Base-by-base conservation (phyloP, 2,329 filamentous ascomycete genomes). In the Verticillium klebahnii region DNA sequence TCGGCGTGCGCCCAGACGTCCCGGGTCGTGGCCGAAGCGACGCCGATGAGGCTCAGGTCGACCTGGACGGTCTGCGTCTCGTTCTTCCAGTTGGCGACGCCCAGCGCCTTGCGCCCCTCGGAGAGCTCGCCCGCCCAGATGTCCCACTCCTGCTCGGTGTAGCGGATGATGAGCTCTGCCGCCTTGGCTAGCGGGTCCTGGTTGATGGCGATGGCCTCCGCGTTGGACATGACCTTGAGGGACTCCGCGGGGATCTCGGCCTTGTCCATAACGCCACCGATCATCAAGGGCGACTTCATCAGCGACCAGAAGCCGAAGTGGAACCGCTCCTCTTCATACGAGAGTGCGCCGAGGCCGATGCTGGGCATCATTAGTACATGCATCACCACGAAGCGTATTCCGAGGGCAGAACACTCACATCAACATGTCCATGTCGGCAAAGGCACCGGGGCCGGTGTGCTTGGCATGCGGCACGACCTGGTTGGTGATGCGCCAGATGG, bases 191-290 rank as follows among this genome's bases (percentile, higher is more conserved):
- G 70, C 0, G 78, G 63, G 66, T 87, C 85, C 65, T 87, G 84
- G 66, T 87, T 87, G 67, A 85, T 82, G 0, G 79, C 79, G 29
- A 88, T 82, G 25, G 85, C 78, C 60, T 85, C 83, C 31, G 77
- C 73, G 69, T 86, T 86, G 1, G 73, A 74, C 56, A 83, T 68
- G 17, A 82, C 72, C 6, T 71, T 70, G 15, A 83, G 67, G 0
- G 81, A 82, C 0, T 71, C 69, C 0, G 69, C 61, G 1, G 75
- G 73, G 0, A 80, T 78, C 3, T 77, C 61, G 0, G 68, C 67
- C 12, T 73, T 69, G 31, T 78, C 75, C 57, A 82, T 69, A 0
- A 75, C 77, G 1, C 75, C 77, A 0, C 82, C 81, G 25, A 84
- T 80, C 3, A 75, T 74, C 7, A 84, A 72, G 0, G 81, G 80